Base-by-base conservation (phyloP, 768 basidiomycete genomes). In the Suillus subaureus region DNA sequence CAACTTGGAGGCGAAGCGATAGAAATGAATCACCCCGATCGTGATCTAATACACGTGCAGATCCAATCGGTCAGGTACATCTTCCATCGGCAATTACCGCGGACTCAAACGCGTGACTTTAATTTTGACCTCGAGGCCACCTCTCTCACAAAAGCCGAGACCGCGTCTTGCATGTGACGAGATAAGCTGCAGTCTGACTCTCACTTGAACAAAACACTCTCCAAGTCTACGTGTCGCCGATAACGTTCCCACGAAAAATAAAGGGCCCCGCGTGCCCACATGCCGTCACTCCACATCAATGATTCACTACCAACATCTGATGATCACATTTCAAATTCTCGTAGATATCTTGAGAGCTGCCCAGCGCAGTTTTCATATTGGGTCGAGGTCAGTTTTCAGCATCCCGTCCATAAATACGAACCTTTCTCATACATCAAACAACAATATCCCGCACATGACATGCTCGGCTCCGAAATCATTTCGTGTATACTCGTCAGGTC, bases 11-110 rank as follows among this genome's bases (percentile, higher is more conserved):
- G 57, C 35, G 39, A 58, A 58, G 57, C 57, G 57, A 40, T 28
- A 58, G 26, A 58, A 58, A 58, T 58, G 57, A 58, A 58, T 58
- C 57, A 58, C 57, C 57, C 57, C 57, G 57, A 58, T 58, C 57
- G 39, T 58, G 57, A 58, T 58, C 57, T 55, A 55, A 55, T 58
- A 58, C 57, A 58, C 57, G 57, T 58, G 57, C 57, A 58, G 57
- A 58, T 58, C 23, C 39, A 6, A 58, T 58, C 57, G 57, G 57
- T 6, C 39, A 58, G 57, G 57, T 40, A 58, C 57, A 11, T 3
- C 21, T 23, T 57, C 51, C 15, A 8, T 33, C 57, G 57, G 57
- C 23, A 40, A 26, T 28, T 40, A 16, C 57, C 57, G 39, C 57
- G 57, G 57, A 40, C 18, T 6, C 37, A 58, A 54, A 57, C 56